Percentiles rank a stretch among this genome's conserved stretches.
Evolutionary conservation across 108 stramenopile genomes (phyloP).

Genomic region (Stephanodiscus triporus): DNA sequence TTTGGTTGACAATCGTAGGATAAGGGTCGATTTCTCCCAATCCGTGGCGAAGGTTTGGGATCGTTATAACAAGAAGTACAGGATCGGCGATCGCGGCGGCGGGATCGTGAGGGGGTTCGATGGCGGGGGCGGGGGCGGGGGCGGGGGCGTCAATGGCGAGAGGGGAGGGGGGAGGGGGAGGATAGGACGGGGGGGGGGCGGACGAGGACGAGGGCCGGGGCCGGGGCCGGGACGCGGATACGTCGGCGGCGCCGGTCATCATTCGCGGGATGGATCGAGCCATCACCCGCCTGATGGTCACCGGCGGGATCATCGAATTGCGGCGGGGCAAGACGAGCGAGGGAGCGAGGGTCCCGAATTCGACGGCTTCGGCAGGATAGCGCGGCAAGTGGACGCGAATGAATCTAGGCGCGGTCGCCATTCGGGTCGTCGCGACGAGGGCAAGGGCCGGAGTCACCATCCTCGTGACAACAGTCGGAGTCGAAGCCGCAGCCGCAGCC

Average conservation of each 20-base stretch:
- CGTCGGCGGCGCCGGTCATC: background rate
- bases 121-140: constrained; percentile 28
- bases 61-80: constrained; percentile 51
- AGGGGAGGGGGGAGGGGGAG: no score
- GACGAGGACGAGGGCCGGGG: no score
- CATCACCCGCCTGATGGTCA: background rate
- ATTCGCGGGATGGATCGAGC: constrained; percentile 1
- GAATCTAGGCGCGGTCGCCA: no score
- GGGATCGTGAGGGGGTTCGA: constrained; percentile 45
- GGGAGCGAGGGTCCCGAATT: background rate
- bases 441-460: background rate
- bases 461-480: constrained; percentile 9
- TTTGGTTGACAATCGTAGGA: constrained; percentile 96
- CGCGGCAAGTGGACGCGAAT: no score
- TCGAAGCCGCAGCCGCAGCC: constrained; percentile 17
- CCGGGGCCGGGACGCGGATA: background rate
- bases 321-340: background rate
- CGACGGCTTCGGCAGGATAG: constrained; percentile 14
- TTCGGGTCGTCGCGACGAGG: background rate
- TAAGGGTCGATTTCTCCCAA: constrained; percentile 98
- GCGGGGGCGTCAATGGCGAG: no score
- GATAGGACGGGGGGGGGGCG: no score
- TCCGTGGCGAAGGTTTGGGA: constrained; percentile 97
- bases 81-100: constrained; percentile 42
- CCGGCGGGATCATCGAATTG: constrained; percentile 5